Base-by-base conservation (phyloP, 805 yeast species). In the Candida tibetensis region DNA sequence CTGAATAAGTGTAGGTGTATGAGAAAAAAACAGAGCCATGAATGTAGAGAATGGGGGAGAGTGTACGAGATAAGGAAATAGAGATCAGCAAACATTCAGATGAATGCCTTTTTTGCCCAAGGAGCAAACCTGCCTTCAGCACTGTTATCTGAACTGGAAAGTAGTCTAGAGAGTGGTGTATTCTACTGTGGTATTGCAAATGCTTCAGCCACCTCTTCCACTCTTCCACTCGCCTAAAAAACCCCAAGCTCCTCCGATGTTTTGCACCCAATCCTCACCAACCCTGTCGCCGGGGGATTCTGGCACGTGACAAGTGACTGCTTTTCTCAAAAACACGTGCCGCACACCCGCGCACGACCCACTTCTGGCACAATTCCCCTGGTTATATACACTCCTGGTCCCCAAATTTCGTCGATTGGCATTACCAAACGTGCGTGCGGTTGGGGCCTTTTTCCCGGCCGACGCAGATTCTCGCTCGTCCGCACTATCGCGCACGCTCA, bases 241-340 rank as follows among this genome's bases (percentile, higher is more conserved):
- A n/a, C n/a, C n/a, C n/a, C n/a, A n/a, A n/a, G n/a, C n/a, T n/a
- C n/a, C n/a, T n/a, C n/a, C n/a, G n/a, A n/a, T n/a, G n/a, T n/a
- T n/a, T n/a, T n/a, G n/a, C n/a, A n/a, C n/a, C n/a, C n/a, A n/a
- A n/a, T n/a, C n/a, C n/a, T n/a, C n/a, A n/a, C n/a, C n/a, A n/a
- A n/a, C n/a, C n/a, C n/a, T n/a, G n/a, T n/a, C n/a, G n/a, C n/a
- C n/a, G n/a, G n/a, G n/a, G n/a, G n/a, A n/a, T n/a, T n/a, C n/a
- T n/a, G n/a, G n/a, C n/a, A n/a, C n/a, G n/a, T n/a, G n/a, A n/a
- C n/a, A n/a, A n/a, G 41, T 38, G 41, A 38, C 41, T 38, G 41
- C 34, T 38, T 38, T 34, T 15, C 23, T 12, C n/a, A 16, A 3
- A n/a, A 18, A 14, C 36, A 33, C 36, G 36, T 33, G 36, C 16